A percentile compares a stretch with the other conserved stretches of the same genome.
phyloP scores from a whole-genome alignment of 2,329 filamentous ascomycete genomes.

The Macroventuria anomochaeta region DNA sequence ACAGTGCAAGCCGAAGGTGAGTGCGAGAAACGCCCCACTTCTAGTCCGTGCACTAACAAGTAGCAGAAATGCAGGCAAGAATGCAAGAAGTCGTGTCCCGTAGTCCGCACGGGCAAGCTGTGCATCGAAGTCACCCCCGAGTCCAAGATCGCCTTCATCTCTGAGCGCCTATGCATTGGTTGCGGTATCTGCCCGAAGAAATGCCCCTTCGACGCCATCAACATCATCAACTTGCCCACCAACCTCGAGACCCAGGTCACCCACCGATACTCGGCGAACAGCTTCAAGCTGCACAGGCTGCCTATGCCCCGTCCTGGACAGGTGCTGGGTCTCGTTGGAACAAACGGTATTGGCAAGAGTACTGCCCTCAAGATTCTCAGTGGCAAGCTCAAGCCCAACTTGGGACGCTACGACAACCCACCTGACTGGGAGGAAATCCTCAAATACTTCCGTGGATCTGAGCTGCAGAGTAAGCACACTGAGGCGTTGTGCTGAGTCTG shows the following conservation, averaged over 20 bases:
- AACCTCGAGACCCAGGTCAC: conserved; percentile 98
- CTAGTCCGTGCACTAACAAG: conserved; percentile 24
- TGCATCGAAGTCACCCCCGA: conserved; percentile 91
- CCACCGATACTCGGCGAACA: conserved; percentile 98
- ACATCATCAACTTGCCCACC: conserved; percentile 99
- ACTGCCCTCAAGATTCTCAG: conserved; percentile 99
- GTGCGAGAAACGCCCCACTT: conserved; percentile 34
- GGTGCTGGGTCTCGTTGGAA: conserved; percentile 94
- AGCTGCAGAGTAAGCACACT: conserved; percentile 82
- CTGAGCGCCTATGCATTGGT: conserved; percentile 92
- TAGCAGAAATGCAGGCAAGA: conserved; percentile 96
- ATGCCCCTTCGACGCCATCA: conserved; percentile 97
- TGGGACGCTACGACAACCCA: conserved; percentile 93
- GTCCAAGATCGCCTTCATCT: conserved; percentile 97
- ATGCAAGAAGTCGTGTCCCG: conserved; percentile 98
- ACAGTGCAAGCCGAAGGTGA: conserved; percentile 87
- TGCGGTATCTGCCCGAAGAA: conserved; percentile 99
- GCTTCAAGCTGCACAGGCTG: conserved; percentile 97
- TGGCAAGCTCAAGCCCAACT: conserved; percentile 97
- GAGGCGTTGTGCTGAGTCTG: background rate
- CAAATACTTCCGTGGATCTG: conserved; percentile 96
- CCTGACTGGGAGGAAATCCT: conserved; percentile 99
- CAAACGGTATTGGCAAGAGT: conserved; percentile 99
- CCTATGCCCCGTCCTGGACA: conserved; percentile 95
- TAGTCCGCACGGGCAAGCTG: conserved; percentile 95